Conservation (phyloP, 768 basidiomycete genomes). For the Mycena leptocephala region DNA sequence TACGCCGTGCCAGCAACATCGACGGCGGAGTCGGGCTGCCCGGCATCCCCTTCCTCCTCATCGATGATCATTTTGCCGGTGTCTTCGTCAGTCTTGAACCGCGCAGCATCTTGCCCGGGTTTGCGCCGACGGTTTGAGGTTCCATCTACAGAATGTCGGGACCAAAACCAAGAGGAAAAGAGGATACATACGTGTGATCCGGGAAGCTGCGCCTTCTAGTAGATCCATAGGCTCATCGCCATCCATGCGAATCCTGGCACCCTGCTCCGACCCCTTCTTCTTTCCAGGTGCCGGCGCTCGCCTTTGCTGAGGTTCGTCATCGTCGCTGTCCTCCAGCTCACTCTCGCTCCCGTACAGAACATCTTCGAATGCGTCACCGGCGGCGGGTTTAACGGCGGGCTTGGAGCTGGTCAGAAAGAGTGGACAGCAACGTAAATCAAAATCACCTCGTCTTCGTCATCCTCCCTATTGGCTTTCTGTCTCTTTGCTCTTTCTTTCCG, state of each 20-base stretch:
- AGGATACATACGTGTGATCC: slow-evolving; percentile 74
- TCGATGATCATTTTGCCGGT: slow-evolving; percentile 87
- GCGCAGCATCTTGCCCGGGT: slow-evolving; percentile 89
- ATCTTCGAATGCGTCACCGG: slow-evolving; percentile 96
- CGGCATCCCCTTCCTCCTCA: slow-evolving; percentile 65
- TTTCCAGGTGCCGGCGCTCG: slow-evolving; percentile 45
- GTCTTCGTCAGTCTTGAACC: slow-evolving; percentile 91
- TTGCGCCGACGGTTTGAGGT: slow-evolving; percentile 72
- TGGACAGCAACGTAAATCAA: neutral
- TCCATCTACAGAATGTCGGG: slow-evolving; percentile 51
- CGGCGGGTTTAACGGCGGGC: slow-evolving; percentile 63
- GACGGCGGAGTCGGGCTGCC: slow-evolving; percentile 55
- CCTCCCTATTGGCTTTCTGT: slow-evolving; percentile 78
- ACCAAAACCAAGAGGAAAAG: neutral
- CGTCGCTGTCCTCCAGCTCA: slow-evolving; percentile 84
- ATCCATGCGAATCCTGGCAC: slow-evolving; percentile 85
- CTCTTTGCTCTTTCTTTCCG: slow-evolving; percentile 94
- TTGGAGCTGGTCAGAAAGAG: slow-evolving; percentile 39
- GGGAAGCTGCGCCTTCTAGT: slow-evolving; percentile 83
- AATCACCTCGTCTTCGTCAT: slow-evolving; percentile 70
- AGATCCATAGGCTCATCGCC: slow-evolving; percentile 97
- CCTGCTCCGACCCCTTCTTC: slow-evolving; percentile 53
- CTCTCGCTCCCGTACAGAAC: slow-evolving; percentile 98
- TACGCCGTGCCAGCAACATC: slow-evolving; percentile 87
- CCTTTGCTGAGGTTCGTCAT: slow-evolving; percentile 59